These are phyloP conservation scores for Graphilbum sp. DNA, from an alignment of 2,329 filamentous ascomycete genomes.

Conservation along the genomic window DNA sequence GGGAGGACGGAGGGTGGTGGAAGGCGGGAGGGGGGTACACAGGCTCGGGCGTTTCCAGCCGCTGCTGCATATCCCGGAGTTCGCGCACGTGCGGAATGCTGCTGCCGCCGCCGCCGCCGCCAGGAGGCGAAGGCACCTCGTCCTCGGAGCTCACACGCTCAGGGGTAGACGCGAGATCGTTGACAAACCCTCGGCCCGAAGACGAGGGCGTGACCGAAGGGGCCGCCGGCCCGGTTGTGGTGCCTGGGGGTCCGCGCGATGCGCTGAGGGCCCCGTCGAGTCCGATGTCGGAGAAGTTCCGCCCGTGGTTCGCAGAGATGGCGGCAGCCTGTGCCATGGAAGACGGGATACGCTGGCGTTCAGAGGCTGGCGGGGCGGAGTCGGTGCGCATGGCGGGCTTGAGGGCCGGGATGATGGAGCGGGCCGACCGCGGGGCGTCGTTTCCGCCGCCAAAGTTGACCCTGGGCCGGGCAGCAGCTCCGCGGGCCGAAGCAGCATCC, in stretches of 20 bases:
- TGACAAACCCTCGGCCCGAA: slow-evolving; percentile 20
- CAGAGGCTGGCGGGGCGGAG: slow-evolving; percentile 29
- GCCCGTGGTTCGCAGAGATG: slow-evolving; percentile 20
- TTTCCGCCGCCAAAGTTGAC: slow-evolving; percentile 44
- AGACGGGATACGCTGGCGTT: slow-evolving; percentile 20
- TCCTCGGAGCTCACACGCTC: slow-evolving; percentile 43
- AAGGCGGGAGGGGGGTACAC: slow-evolving; percentile 68
- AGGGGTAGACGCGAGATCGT: slow-evolving; percentile 28
- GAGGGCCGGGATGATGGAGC: slow-evolving; percentile 29
- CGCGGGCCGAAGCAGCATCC: background rate
- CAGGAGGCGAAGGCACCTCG: slow-evolving; percentile 21
- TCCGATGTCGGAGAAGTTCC: slow-evolving; percentile 32
- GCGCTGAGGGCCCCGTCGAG: slow-evolving; percentile 9
- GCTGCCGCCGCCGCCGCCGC: too few species aligned
- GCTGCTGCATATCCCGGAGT: slow-evolving; percentile 34
- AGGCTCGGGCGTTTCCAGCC: slow-evolving; percentile 52
- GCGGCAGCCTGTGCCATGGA: slow-evolving; percentile 14
- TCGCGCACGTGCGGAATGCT: slow-evolving; percentile 28
- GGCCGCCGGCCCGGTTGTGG: too few species aligned
- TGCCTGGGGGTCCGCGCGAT: too few species aligned
- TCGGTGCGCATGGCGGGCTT: slow-evolving; percentile 28
- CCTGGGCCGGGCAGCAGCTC: slow-evolving; percentile 19
- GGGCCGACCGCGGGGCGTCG: slow-evolving; percentile 32
- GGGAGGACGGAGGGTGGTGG: slow-evolving; percentile 54
- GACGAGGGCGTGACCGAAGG: slow-evolving; percentile 14